Conservation (phyloP, 208 protist genomes). For the Angomonas desouzai region DNA sequence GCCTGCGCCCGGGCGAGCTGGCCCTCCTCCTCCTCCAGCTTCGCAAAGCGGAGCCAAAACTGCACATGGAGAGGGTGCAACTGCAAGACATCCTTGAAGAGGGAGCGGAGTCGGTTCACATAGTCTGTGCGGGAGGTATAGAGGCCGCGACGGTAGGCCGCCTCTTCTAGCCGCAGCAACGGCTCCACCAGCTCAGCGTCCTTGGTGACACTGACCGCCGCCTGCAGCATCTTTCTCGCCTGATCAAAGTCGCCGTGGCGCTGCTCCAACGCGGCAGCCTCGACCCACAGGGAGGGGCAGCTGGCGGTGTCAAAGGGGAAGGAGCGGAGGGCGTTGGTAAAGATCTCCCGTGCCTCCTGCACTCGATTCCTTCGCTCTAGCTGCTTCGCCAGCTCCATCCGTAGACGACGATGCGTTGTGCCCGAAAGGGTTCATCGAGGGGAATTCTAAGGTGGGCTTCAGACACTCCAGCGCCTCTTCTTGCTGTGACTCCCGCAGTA, state of each 20-base stretch:
- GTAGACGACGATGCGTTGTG: slow-evolving; percentile 69
- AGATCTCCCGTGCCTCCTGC: slow-evolving; percentile 36
- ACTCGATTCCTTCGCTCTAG: slow-evolving; percentile 25
- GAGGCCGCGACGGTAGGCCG: background rate
- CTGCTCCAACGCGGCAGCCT: slow-evolving; percentile 73
- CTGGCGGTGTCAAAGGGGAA: slow-evolving; percentile 67
- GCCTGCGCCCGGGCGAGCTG: slow-evolving; percentile 53
- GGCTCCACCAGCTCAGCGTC: slow-evolving; percentile 31
- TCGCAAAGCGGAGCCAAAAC: slow-evolving; percentile 71
- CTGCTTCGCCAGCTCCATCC: slow-evolving; percentile 63
- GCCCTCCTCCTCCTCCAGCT: slow-evolving; percentile 63
- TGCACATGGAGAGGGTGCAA: slow-evolving; percentile 50
- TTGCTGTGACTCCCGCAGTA: slow-evolving; percentile 36
- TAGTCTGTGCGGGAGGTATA: slow-evolving; percentile 15
- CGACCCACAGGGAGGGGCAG: slow-evolving; percentile 72
- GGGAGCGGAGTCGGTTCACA: slow-evolving; percentile 23
- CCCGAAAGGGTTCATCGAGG: slow-evolving; percentile 32
- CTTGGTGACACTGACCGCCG: slow-evolving; percentile 46
- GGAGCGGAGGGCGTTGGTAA: slow-evolving; percentile 50
- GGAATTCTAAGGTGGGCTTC: slow-evolving; percentile 4
- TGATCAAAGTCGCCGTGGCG: slow-evolving; percentile 42
- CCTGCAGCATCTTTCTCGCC: slow-evolving; percentile 58
- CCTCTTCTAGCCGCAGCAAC: slow-evolving; percentile 38
- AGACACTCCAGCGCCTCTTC: slow-evolving; percentile 14
- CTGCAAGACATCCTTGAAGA: slow-evolving; percentile 60